These are phyloP conservation scores for Chrysopogon serrulatus DNA, from an alignment of 176 grass and related monocot genomes.

Conservation along the genomic window DNA sequence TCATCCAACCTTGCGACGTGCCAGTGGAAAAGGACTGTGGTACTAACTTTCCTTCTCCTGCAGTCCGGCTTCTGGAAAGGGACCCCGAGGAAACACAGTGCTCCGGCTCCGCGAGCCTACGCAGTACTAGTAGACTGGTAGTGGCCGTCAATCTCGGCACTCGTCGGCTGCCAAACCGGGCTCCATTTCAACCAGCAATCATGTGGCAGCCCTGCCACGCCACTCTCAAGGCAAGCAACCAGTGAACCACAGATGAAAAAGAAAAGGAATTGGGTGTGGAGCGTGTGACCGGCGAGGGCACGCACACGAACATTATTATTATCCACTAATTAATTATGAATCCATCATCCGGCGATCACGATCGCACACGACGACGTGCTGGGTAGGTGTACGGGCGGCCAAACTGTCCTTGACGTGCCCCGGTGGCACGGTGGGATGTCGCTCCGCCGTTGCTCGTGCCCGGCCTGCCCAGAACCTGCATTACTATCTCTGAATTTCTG, in stretches of 20 bases:
- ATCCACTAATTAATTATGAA: background rate
- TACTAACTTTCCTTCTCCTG: background rate
- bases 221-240: background rate
- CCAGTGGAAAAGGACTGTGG: background rate
- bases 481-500: no score
- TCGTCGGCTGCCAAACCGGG: background rate
- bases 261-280: no score
- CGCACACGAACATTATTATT: background rate
- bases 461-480: background rate
- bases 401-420: background rate
- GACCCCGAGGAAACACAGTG: background rate
- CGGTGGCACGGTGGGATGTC: background rate
- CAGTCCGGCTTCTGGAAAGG: background rate
- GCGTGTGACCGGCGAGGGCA: background rate
- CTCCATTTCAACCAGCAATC: background rate
- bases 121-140: no score
- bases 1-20: background rate
- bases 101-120: background rate
- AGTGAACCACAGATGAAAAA: background rate
- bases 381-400: conserved; percentile 10
- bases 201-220: background rate
- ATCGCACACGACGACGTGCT: background rate
- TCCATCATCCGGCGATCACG: background rate
- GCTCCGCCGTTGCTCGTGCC: background rate
- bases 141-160: conserved; percentile 32